Base-by-base conservation (phyloP, 192 early-diverging fungal species). In the Dissophora globulifera region DNA sequence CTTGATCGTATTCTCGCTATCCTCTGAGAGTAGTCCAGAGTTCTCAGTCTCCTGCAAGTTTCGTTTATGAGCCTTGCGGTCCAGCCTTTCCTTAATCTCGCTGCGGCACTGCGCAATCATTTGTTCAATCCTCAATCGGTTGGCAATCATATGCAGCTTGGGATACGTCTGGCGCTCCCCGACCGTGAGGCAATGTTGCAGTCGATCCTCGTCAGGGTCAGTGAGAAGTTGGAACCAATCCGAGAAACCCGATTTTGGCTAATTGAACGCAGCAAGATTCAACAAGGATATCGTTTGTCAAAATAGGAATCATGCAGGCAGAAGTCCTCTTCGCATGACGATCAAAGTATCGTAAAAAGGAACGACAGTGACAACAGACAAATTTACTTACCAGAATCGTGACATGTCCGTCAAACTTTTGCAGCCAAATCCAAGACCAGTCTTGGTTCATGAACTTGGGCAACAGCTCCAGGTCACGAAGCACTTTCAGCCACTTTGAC, bases 341-440 rank as follows among this genome's bases (percentile, higher is more conserved):
- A n/a, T n/a, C n/a, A n/a, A n/a, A n/a, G n/a, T n/a, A n/a, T n/a
- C n/a, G n/a, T n/a, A n/a, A n/a, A n/a, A n/a, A n/a, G n/a, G n/a
- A n/a, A n/a, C n/a, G n/a, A n/a, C n/a, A n/a, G n/a, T n/a, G n/a
- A n/a, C n/a, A n/a, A n/a, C n/a, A n/a, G n/a, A n/a, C n/a, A 19
- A 17, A 42, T 7, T 26, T 1, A 49, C 69, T 78, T 81, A 84
- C 82, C 51, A 94, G 68, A 43, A 98, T 91, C 0, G 94, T 98
- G 19, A 94, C 85, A 54, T 87, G 85, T n/a, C 95, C 96, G 53
- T 95, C 91, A 82, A 96, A 96, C 63, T 88, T 89, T 71, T 98
- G 96, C 58, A 95, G 79, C 87, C 90, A 96, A 4, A 98, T 79
- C 51, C 84, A 86, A 26, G 91, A 91, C 84, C 93, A 88, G 78